Base-by-base conservation (phyloP, 2,329 filamentous ascomycete species). In the Trichoderma gracile region DNA sequence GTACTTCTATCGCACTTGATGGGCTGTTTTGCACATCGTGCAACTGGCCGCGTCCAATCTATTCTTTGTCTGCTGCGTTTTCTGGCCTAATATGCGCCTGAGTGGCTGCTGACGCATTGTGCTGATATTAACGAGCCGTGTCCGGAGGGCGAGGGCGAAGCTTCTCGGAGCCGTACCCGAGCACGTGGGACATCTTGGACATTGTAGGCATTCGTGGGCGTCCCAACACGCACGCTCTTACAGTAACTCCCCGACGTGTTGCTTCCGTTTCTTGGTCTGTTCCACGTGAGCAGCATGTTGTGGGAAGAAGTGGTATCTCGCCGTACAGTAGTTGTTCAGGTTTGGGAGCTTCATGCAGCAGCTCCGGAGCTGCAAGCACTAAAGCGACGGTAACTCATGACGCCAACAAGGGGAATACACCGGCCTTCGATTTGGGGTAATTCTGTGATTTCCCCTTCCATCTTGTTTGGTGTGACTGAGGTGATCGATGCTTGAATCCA, bases 171-270 rank as follows among this genome's bases (percentile, higher is more conserved):
- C 53, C 10, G 23, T 43, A 46, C 40, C 56, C 59, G 49, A 62
- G 49, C 59, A 62, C 59, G 59, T 62, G 59, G 59, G 59, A 54
- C 40, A 6, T 43, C 14, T 54, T 40, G n/a, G 49, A 38, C 40
- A 19, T 46, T 33, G 58, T 33, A 61, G 38, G 19, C 33, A 30
- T 21, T 53, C 19, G 30, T 50, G 45, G 42, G 21, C 25, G 7
- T 30, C 12, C 33, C 33, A 38, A 38, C 33, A 38, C 10, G 12
- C 10, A 38, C 12, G 33, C 33, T 14, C 1, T 14, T 38, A n/a
- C n/a, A n/a, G 33, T 38, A 14, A 27, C 25, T 46, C 17, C 23
- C 47, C 58, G 45, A 38, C 25, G n/a, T 61, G 46, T 21, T 40
- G 21, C 27, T n/a, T 38, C 30, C 2, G 10, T 12, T 3, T 14